Base-by-base conservation (phyloP, 2,329 filamentous ascomycete genomes). In the Claviceps sp. region DNA sequence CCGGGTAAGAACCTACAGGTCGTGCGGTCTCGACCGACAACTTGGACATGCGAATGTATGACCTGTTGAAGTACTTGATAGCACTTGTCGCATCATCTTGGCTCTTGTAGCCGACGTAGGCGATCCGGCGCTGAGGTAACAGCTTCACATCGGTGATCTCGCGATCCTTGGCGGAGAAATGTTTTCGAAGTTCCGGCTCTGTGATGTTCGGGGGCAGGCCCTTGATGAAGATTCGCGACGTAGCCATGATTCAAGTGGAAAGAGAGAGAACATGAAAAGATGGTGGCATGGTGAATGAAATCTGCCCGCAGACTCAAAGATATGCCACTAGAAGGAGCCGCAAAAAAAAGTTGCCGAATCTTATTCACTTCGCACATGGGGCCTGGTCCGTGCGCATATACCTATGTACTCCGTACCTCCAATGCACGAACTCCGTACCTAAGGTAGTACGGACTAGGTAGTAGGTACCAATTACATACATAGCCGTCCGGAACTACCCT, bases 1-100 rank as follows among this genome's bases (percentile, higher is more conserved):
- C 37, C 46, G 51, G 44, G 22, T 22, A 20, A 39, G 47, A 42
- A 65, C 75, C 63, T 65, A 94, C 86, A 54, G 93, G 85, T 66
- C 80, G 83, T 52, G 93, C 93, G 62, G 93, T 72, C 71, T 96
- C 90, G 55, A 96, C 93, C 34, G 77, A 78, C 61, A 98, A 89
- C 72, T 85, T 94, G 53, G 90, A 95, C 86, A 96, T 93, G 60
- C 89, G 88, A 61, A 98, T 88, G 69, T 89, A 98, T 56, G 90
- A 85, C 66, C 81, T 88, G 74, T 98, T 90, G 76, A 96, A 96
- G 73, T 95, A 95, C 68, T 87, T 90, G 65, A 94, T 86, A 45
- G 93, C 91, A 63, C 83, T 80, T 52, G 79, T 74, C 52, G 93
- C 93, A 64, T 88, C 85, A 55, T 91, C 81, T 14, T 85, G 73